A percentile compares a stretch with the other conserved stretches of the same genome.
Evolutionary conservation across 2,329 filamentous ascomycete species (phyloP).

Genomic region (Metarhizium robertsii): DNA sequence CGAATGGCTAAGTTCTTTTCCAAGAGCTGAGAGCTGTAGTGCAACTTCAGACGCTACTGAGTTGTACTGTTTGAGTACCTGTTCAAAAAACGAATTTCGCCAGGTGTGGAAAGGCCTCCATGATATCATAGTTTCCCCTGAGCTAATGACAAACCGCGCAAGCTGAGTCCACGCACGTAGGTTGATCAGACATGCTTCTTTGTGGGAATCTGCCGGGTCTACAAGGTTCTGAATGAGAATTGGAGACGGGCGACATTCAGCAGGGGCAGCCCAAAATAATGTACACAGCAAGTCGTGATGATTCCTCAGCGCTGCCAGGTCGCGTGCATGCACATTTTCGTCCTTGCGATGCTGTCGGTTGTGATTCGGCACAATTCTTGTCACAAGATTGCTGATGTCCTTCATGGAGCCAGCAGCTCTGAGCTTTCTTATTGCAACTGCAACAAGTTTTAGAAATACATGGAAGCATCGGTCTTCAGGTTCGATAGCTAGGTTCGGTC

Average conservation of each 20-base stretch:
- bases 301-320: constrained; percentile 56
- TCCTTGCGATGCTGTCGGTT: constrained; percentile 56
- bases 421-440: constrained; percentile 44
- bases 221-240: constrained; percentile 52
- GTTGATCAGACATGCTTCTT: constrained; percentile 56
- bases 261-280: constrained; percentile 54
- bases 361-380: constrained; percentile 56
- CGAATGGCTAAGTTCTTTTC: constrained; percentile 32
- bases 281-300: constrained; percentile 61
- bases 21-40: constrained; percentile 41
- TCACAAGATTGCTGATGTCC: constrained; percentile 51
- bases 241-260: constrained; percentile 41
- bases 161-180: constrained; percentile 55
- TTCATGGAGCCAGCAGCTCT: constrained; percentile 38
- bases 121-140: constrained; percentile 33
- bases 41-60: constrained; percentile 47
- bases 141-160: constrained; percentile 46
- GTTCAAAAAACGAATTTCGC: constrained; percentile 48
- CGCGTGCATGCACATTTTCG: constrained; percentile 46
- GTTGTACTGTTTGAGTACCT: constrained; percentile 47
- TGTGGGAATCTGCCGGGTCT: constrained; percentile 50
- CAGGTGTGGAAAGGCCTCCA: constrained; percentile 37
- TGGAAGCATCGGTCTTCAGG: constrained; percentile 55
- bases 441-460: constrained; percentile 56
- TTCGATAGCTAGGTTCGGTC: constrained; percentile 39